These are phyloP conservation scores for Ustilago loliicola DNA, from an alignment of 1,284 basidiomycete species.

Conservation along the genomic window DNA sequence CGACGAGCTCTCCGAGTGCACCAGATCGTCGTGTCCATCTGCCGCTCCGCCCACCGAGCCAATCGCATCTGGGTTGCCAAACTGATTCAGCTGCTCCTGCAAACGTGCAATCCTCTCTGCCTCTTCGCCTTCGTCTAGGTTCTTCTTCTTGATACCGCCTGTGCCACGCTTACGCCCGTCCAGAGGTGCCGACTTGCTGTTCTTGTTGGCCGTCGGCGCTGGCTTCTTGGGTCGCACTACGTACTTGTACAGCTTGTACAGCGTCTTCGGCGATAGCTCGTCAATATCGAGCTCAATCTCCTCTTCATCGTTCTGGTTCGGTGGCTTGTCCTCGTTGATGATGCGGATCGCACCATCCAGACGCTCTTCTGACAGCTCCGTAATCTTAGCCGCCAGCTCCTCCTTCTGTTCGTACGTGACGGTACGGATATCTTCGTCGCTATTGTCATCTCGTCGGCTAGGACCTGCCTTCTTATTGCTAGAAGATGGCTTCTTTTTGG, in stretches of 20 bases:
- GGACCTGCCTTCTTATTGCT: slow-evolving; percentile 51
- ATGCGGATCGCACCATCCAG: slow-evolving; percentile 69
- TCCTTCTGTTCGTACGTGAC: slow-evolving; percentile 70
- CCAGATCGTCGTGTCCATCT: slow-evolving; percentile 68
- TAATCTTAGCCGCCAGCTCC: slow-evolving; percentile 69
- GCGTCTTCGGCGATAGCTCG: slow-evolving; percentile 65
- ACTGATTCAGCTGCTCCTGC: slow-evolving; percentile 68
- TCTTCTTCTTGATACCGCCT: slow-evolving; percentile 70
- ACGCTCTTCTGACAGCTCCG: slow-evolving; percentile 68
- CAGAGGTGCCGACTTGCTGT: slow-evolving; percentile 57
- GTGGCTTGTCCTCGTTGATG: slow-evolving; percentile 70
- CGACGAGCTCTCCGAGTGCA: slow-evolving; percentile 64
- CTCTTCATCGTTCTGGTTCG: slow-evolving; percentile 65
- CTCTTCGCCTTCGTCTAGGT: slow-evolving; percentile 68
- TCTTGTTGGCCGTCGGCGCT: slow-evolving; percentile 45
- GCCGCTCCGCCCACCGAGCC: slow-evolving; percentile 29
- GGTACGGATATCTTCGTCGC: slow-evolving; percentile 64
- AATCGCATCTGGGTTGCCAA: slow-evolving; percentile 57
- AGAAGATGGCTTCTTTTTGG: slow-evolving; percentile 53
- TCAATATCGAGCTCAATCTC: slow-evolving; percentile 71
- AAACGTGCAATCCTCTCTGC: slow-evolving; percentile 66
- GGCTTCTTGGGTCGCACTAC: slow-evolving; percentile 68
- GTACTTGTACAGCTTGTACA: slow-evolving; percentile 70
- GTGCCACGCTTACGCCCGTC: slow-evolving; percentile 69
- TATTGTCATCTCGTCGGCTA: slow-evolving; percentile 43